A percentile compares a stretch with the other conserved stretches of the same genome.
Conservation (phyloP, 192 early-diverging fungal genomes). For the Coemansia sp. region DNA sequence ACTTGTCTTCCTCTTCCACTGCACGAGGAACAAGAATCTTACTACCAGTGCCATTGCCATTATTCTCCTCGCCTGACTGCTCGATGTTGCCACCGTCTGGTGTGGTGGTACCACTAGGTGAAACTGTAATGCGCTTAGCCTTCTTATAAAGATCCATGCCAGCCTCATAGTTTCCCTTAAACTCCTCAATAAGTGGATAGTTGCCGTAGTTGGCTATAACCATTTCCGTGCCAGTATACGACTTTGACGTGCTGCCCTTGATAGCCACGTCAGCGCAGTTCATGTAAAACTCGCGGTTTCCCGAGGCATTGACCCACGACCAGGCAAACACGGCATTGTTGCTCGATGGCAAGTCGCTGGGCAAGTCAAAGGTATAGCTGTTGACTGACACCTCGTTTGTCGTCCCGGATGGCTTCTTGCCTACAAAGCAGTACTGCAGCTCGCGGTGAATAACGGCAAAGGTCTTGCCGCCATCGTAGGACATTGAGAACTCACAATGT, state of each 20-base stretch:
- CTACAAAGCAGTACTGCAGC: conserved; percentile 47
- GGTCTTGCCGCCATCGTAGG: conserved; percentile 62
- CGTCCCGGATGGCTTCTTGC: neutral
- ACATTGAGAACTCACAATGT: conserved; percentile 69
- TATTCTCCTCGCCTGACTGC: neutral
- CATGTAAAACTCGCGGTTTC: conserved; percentile 67
- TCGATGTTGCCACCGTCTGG: neutral
- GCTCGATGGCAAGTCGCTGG: conserved; percentile 53
- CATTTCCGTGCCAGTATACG: conserved; percentile 21
- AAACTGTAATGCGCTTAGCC: conserved; percentile 11
- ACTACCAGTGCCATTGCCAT: neutral
- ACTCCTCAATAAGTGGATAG: conserved; percentile 14
- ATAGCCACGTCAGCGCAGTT: conserved; percentile 40
- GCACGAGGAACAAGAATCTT: neutral
- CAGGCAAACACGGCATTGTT: conserved; percentile 61
- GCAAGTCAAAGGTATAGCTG: conserved; percentile 58
- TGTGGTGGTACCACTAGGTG: neutral
- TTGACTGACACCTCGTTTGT: conserved; percentile 11
- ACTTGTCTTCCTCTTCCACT: neutral
- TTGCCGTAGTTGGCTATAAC: conserved; percentile 29
- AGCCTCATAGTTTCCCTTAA: neutral
- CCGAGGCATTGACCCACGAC: conserved; percentile 65
- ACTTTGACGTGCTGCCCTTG: conserved; percentile 13
- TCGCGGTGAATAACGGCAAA: conserved; percentile 61
- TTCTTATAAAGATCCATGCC: conserved; percentile 14